A percentile compares a stretch with the other conserved stretches of the same genome.
Evolutionary conservation across 2,329 filamentous ascomycete species (phyloP).

Genomic region (Claviceps citrina): DNA sequence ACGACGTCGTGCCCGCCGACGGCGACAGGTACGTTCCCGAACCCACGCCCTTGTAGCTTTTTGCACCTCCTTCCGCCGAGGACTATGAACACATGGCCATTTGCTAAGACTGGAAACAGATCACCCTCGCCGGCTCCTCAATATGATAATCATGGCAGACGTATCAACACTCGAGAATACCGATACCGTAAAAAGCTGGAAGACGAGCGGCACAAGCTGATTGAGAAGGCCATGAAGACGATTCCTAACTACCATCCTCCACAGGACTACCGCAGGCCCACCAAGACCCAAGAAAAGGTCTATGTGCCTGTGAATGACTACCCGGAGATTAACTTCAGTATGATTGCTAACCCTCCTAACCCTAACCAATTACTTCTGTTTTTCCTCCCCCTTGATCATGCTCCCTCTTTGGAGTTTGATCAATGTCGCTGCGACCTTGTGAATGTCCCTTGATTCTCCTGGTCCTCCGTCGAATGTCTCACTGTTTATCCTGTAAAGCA

Average conservation of each 20-base stretch:
- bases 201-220: conserved; percentile 95
- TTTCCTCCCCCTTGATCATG: conserved; percentile 16
- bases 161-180: conserved; percentile 98
- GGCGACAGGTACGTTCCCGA: conserved; percentile 62
- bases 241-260: conserved; percentile 99
- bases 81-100: not conserved
- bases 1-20: conserved; percentile 94
- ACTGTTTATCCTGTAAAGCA: conserved; percentile 12
- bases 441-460: conserved; percentile 18
- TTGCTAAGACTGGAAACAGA: conserved; percentile 30
- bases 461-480: conserved; percentile 18
- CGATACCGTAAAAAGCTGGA: conserved; percentile 96
- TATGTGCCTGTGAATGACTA: conserved; percentile 99
- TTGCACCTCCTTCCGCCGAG: not conserved
- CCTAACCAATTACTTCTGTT: conserved; percentile 42
- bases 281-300: conserved; percentile 99
- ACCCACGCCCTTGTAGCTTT: not conserved
- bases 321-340: conserved; percentile 99
- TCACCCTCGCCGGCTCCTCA: conserved; percentile 91
- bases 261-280: conserved; percentile 93
- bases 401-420: conserved; percentile 27
- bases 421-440: conserved; percentile 22
- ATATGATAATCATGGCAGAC: conserved; percentile 97
- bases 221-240: conserved; percentile 98
- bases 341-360: conserved; percentile 96